Evolutionary conservation across 2,329 filamentous ascomycete genomes (phyloP), one percentile per base, ranked within the genome.

Genomic region (Thelonectria discophora): DNA sequence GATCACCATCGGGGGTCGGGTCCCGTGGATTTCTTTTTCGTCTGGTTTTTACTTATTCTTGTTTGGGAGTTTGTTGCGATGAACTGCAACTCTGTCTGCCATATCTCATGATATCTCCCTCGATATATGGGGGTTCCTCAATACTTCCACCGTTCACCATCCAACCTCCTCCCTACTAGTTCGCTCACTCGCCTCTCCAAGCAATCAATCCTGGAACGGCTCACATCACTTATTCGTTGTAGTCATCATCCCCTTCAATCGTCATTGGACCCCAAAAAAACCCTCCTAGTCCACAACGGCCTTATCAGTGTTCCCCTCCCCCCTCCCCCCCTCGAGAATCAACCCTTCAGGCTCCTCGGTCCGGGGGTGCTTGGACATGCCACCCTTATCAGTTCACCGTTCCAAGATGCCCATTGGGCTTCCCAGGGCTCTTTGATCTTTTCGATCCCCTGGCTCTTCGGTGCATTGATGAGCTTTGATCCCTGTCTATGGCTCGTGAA

Each of bases 341-440:
- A 48, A 45, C 11, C 15, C 39, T 46, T 34, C 7, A 30, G 27
- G 27, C 27, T 30, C 27, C 27, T 30, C 27, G 21, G 52, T 57
- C 55, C 40, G 32, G 52, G 53, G 54, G 37, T 45, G 27, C 27
- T 55, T 49, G 17, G 65, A 68, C 58, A 60, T 68, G 43, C 52
- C 62, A 72, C 63, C 58, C 69, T 72, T 72, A 72, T 72, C 69
- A 67, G 68, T 55, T 55, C n/a, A 55, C 47, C 56, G 57, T 47
- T 21, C 15, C 15, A 30, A 55, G 52, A 60, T 56, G 58, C 58
- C 52, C 45, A 50, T 52, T 30, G 27, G 13, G 12, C n/a, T n/a
- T n/a, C n/a, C n/a, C n/a, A n/a, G n/a, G n/a, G n/a, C 42, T 27
- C 20, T n/a, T 47, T 47, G 20, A 24, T 21, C 13, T 13, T 42